A percentile compares a stretch with the other conserved stretches of the same genome.
These are phyloP conservation scores for Annulohypoxylon bovei DNA, from an alignment of 495 filamentous ascomycete genomes.

Conservation along the genomic window DNA sequence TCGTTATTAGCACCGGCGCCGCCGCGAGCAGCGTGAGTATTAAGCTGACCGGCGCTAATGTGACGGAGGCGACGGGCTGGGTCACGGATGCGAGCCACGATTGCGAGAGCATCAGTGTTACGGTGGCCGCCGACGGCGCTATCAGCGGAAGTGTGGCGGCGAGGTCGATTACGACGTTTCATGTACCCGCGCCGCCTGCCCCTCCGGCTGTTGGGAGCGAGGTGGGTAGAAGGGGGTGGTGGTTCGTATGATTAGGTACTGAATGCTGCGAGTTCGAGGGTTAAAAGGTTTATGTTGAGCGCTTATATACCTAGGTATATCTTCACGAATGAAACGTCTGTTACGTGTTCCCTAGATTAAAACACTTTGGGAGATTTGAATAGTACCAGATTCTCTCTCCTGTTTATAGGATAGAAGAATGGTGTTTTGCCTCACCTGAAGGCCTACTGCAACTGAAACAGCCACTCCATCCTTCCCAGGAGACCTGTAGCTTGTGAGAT, in stretches of 20 bases:
- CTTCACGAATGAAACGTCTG: slow-evolving; percentile 10
- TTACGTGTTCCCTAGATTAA: neutral
- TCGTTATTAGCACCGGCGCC: slow-evolving; percentile 58
- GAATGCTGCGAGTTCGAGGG: neutral
- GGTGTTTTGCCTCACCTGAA: no score
- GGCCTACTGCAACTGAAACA: no score
- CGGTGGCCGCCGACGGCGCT: slow-evolving; percentile 45
- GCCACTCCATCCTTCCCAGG: no score
- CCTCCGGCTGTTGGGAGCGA: slow-evolving; percentile 5
- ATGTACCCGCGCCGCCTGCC: slow-evolving; percentile 37
- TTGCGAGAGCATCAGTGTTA: slow-evolving; percentile 45
- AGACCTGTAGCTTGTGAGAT: no score
- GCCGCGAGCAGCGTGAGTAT: slow-evolving; percentile 44
- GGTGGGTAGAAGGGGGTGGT: slow-evolving; percentile 6
- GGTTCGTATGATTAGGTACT: slow-evolving; percentile 16
- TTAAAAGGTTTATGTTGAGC: neutral
- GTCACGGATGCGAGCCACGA: slow-evolving; percentile 52
- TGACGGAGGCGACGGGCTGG: slow-evolving; percentile 46
- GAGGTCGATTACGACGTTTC: slow-evolving; percentile 51
- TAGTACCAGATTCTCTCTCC: no score
- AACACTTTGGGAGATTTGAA: no score
- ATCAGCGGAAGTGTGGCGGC: slow-evolving; percentile 51
- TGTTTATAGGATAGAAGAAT: no score
- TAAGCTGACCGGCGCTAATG: slow-evolving; percentile 39
- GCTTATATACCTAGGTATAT: neutral